Percentiles rank a stretch among this genome's conserved stretches.
phyloP scores from a whole-genome alignment of 2,329 filamentous ascomycete genomes.

The Fusarium brachygibbosum region DNA sequence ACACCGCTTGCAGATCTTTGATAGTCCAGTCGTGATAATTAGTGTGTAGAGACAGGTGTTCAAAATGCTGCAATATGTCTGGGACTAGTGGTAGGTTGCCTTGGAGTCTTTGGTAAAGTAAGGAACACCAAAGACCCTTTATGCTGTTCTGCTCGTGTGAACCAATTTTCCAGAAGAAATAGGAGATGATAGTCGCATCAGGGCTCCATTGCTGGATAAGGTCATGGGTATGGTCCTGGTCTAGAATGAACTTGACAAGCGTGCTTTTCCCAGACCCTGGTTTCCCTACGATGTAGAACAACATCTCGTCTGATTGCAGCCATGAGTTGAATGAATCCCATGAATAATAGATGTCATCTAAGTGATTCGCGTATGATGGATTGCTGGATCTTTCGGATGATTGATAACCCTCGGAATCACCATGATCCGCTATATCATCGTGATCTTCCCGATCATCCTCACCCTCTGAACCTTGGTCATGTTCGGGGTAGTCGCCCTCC shows the following conservation, averaged over 20 bases:
- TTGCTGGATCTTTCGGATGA: rapidly evolving
- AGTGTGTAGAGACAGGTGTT: rapidly evolving
- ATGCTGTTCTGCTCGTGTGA: background rate
- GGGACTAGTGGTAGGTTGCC: rapidly evolving
- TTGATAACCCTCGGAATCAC: rapidly evolving
- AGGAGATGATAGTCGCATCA: rapidly evolving
- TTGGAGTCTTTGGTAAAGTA: rapidly evolving
- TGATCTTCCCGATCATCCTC: background rate
- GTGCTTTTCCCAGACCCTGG: slow-evolving; percentile 38
- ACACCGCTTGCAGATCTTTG: rapidly evolving
- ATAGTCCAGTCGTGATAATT: background rate
- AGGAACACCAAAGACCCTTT: background rate
- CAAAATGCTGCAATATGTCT: rapidly evolving
- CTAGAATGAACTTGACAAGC: slow-evolving; percentile 14
- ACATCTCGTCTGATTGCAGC: background rate
- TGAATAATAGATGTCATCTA: rapidly evolving
- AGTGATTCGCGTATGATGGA: rapidly evolving
- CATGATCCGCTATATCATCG: background rate
- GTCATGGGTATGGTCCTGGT: background rate
- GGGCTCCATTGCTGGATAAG: rapidly evolving
- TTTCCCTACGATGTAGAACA: slow-evolving; percentile 31
- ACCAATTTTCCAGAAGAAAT: slow-evolving; percentile 3
- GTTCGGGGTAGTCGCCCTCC: background rate
- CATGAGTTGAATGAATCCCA: background rate
- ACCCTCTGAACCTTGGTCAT: background rate